Base-by-base conservation (phyloP, 306 rosid genomes). In the Chamaecrista fasciculata region DNA sequence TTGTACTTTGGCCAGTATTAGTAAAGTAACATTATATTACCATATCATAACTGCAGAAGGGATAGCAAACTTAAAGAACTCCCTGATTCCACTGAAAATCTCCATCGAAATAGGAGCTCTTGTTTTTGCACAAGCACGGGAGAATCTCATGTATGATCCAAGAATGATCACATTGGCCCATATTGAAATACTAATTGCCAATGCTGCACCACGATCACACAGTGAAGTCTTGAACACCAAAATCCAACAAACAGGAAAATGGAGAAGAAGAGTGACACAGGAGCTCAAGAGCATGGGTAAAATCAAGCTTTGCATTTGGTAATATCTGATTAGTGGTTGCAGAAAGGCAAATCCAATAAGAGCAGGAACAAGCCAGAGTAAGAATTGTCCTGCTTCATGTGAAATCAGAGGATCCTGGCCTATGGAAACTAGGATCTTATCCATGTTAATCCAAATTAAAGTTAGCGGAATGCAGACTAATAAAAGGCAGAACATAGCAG, bases 361-460 rank as follows among this genome's bases (percentile, higher is more conserved):
- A 58, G 88, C 82, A 29, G 96, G 98, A 57, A 90, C 19, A 60
- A 93, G 96, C 82, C 88, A 87, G 4, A 73, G 55, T 20, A 66
- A 40, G 82, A 86, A 84, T 49, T 62, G 81, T 0, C 91, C 96
- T 5, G 96, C 88, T 82, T 88, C 91, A 11, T 19, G 76, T 19
- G 97, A 80, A 66, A 93, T 87, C 24, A 74, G 53, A 83, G 97
- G 89, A 78, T 93, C 96, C 74, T 90, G 98, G 4, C 96, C 98
- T 26, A 85, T 28, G 15, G 77, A 75, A 23, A 81, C 18, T 18
- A 93, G 86, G 63, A 93, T 44, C 4, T 67, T 80, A 65, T 68
- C 96, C 76, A 86, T 83, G 83, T 57, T 46, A 53, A 83, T 62
- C 97, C 96, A 93, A 44, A 79, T 18, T 10, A 86, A 3, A 55